Evolutionary conservation across 2,329 filamentous ascomycete genomes (phyloP), one percentile per base, ranked within the genome.

Genomic region (Aspergillus sp.): DNA sequence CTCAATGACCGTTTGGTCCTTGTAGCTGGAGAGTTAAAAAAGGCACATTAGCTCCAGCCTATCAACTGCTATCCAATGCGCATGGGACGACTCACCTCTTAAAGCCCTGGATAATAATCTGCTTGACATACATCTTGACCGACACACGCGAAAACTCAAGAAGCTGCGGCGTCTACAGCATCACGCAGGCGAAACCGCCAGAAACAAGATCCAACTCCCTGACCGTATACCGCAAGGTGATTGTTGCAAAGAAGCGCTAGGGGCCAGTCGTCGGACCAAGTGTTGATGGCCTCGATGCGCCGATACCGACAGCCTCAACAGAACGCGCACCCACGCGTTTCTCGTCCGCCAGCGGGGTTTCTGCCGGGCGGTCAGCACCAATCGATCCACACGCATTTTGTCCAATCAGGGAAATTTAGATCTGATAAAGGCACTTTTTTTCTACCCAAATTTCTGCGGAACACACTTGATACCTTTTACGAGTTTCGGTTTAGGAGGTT

Each of bases 101-200:
- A 81, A 99, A 99, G 86, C 95, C 95, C 77, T 99, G 95, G 74
- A 99, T 98, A 77, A 97, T 98, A 76, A 98, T 97, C 81, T 99
- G 95, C 78, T 99, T 99, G 84, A 99, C 97, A 82, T 96, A 95
- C 93, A 97, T 96, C 68, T 74, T 82, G 75, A 64, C 61, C 65
- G 62, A 69, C 65, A 66, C 61, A 70, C 66, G 66, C 66, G 67
- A 66, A 54, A 54, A 54, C 44, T 54, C 64, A 65, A 55, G 34
- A 58, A 68, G 53, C 61, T 60, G 60, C 37, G 65, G 62, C 58
- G 61, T 60, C 65, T 60, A 54, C 55, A 65, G 64, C 71, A 72
- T 72, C 68, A 67, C 70, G 70, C 64, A 62, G 57, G 53, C 58
- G 54, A 56, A 56, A 55, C 50, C 55, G 37, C 24, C 44, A 48